A percentile compares a stretch with the other conserved stretches of the same genome.
These are phyloP conservation scores for Arthrobotrys entomopaga DNA, from an alignment of 2,329 filamentous ascomycete species.

Conservation along the genomic window DNA sequence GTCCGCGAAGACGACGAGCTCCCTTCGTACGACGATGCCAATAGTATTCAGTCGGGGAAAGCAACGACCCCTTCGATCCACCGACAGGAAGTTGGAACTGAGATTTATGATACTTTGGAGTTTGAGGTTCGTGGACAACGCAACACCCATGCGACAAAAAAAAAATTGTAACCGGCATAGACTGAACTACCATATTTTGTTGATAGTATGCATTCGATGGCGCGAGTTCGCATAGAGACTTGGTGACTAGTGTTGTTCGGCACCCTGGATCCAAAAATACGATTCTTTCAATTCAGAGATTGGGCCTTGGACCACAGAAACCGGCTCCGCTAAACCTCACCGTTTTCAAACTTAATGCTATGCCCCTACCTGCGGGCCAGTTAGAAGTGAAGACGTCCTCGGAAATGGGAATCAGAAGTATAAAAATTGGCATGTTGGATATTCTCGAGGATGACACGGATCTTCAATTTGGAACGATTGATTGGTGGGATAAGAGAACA, in stretches of 20 bases:
- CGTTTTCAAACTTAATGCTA: conserved; percentile 23
- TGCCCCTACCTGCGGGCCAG: conserved; percentile 34
- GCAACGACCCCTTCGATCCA: not conserved
- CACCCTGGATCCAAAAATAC: conserved; percentile 23
- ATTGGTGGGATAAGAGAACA: conserved; percentile 21
- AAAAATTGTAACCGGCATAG: not conserved
- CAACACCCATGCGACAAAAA: not conserved
- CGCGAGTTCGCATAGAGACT: conserved; percentile 20
- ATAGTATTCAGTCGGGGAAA: conserved; percentile 40
- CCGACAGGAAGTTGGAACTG: conserved; percentile 16
- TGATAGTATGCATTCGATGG: conserved; percentile 37
- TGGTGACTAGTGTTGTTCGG: conserved; percentile 36
- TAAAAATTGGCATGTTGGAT: conserved; percentile 49
- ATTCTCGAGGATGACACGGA: conserved; percentile 40
- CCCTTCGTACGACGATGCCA: conserved; percentile 48
- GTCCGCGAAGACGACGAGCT: conserved; percentile 27
- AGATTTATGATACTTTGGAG: conserved; percentile 34
- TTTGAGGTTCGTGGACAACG: conserved; percentile 39
- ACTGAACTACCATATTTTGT: not conserved
- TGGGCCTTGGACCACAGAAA: conserved; percentile 22
- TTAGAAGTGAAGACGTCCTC: conserved; percentile 22
- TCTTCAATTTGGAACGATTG: conserved; percentile 38
- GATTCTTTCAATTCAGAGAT: conserved; percentile 28
- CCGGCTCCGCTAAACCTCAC: not conserved
- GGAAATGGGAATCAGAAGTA: conserved; percentile 32